Evolutionary conservation across 345 rosid genomes (phyloP).

Genomic region (Carallia pectinifolia): DNA sequence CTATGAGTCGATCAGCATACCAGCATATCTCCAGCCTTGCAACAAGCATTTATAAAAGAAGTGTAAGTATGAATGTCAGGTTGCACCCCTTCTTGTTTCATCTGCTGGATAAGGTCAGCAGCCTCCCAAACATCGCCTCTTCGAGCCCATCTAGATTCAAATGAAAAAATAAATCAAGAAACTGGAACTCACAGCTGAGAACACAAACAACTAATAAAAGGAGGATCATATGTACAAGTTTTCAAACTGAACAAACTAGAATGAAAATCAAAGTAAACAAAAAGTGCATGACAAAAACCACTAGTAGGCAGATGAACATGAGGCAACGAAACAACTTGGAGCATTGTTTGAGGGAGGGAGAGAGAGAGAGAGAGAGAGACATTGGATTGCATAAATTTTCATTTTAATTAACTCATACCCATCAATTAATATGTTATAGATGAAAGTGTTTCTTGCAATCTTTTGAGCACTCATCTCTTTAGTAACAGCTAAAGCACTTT

Average conservation of each 20-base stretch:
- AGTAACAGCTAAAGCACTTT: constrained; percentile 94
- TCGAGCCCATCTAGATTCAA: constrained; percentile 76
- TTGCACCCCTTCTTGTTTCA: constrained; percentile 78
- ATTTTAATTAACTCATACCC: constrained; percentile 51
- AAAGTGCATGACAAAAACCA: too few species aligned
- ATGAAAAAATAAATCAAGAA: not conserved
- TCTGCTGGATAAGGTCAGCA: constrained; percentile 89
- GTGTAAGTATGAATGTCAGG: constrained; percentile 94
- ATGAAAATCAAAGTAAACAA: too few species aligned
- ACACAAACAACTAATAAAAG: not conserved
- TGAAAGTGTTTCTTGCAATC: constrained; percentile 71
- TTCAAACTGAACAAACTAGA: not conserved
- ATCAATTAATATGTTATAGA: constrained; percentile 87
- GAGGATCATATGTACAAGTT: not conserved
- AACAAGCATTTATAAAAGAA: constrained; percentile 88
- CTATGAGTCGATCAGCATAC: constrained; percentile 33
- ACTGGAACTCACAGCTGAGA: not conserved
- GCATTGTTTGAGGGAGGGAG: too few species aligned
- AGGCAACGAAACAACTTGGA: too few species aligned
- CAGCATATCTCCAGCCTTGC: constrained; percentile 96
- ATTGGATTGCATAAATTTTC: not conserved
- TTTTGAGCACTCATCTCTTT: constrained; percentile 83
- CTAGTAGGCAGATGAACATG: too few species aligned
- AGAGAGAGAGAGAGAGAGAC: too few species aligned
- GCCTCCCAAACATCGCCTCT: constrained; percentile 99